Percentiles rank a stretch among this genome's conserved stretches.
phyloP scores from a whole-genome alignment of 73 alveolate genomes.

The Paramecium tetraurelia region DNA sequence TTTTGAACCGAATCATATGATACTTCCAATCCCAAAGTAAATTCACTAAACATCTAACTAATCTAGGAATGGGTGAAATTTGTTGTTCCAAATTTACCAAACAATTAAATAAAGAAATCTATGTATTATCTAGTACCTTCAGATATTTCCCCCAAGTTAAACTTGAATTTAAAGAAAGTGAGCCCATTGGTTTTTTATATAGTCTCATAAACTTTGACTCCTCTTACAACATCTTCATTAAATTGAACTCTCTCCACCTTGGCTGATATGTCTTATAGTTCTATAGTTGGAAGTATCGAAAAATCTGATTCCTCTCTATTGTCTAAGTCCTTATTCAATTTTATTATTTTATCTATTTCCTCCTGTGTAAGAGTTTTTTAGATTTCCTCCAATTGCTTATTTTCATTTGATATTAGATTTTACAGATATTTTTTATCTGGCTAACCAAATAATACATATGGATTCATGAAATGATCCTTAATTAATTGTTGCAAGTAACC shows the following conservation, averaged over 20 bases:
- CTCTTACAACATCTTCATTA: constrained; percentile 26
- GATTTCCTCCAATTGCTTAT: constrained; percentile 47
- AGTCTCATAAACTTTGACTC: constrained; percentile 25
- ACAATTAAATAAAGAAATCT: constrained; percentile 70
- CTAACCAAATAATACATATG: constrained; percentile 67
- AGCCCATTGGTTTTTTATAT: constrained; percentile 87
- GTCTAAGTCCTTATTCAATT: constrained; percentile 61
- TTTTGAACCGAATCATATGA: constrained; percentile 40
- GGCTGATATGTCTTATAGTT: constrained; percentile 68
- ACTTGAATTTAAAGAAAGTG: constrained; percentile 71
- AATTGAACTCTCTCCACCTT: constrained; percentile 66
- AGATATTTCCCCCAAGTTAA: constrained; percentile 70
- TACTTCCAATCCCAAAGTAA: constrained; percentile 24
- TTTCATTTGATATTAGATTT: constrained; percentile 60
- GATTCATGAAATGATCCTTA: constrained; percentile 65
- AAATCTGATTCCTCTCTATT: constrained; percentile 68
- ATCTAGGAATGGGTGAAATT: constrained; percentile 63
- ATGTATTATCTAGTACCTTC: constrained; percentile 69
- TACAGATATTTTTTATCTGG: constrained; percentile 71
- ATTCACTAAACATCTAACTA: constrained; percentile 31
- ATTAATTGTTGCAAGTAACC: constrained; percentile 70
- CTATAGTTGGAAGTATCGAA: constrained; percentile 72
- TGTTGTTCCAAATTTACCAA: constrained; percentile 77
- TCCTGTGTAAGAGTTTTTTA: constrained; percentile 31
- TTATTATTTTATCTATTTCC: constrained; percentile 59